Conservation (phyloP, 1,139 yeast species). For the Debaryomyces coudertii region DNA sequence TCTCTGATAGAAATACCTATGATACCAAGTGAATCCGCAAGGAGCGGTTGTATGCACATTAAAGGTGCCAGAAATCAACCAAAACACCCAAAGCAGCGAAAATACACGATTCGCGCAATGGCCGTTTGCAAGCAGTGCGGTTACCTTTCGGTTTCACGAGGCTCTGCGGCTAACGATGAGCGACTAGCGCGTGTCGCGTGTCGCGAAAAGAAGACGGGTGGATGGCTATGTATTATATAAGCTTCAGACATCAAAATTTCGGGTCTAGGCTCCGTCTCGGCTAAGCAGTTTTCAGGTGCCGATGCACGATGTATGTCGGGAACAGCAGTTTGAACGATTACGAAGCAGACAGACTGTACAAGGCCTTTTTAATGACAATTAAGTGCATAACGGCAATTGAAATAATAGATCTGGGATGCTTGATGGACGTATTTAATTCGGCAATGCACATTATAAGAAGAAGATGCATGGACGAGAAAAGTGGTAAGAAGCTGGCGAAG, state of each 20-base stretch:
- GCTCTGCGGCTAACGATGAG: background rate
- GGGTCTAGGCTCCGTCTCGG: background rate
- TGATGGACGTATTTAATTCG: background rate
- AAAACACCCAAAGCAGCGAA: background rate
- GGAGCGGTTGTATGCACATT: background rate
- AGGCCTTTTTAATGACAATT: background rate
- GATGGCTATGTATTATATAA: background rate
- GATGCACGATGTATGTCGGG: background rate
- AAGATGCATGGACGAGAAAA: background rate
- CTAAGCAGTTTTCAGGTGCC: background rate
- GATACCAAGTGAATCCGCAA: background rate
- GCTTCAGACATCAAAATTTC: background rate
- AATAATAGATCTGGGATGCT: background rate
- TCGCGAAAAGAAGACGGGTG: background rate
- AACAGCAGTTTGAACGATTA: background rate
- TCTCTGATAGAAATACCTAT: background rate
- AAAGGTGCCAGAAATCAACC: background rate
- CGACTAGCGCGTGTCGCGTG: background rate
- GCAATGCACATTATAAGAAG: background rate
- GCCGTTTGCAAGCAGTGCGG: background rate
- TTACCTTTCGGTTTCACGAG: background rate
- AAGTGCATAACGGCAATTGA: conserved; percentile 2
- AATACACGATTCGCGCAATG: background rate
- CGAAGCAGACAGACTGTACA: background rate
- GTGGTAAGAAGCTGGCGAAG: background rate